These are phyloP conservation scores for Trametes meyenii DNA, from an alignment of 768 basidiomycete genomes.

Conservation along the genomic window DNA sequence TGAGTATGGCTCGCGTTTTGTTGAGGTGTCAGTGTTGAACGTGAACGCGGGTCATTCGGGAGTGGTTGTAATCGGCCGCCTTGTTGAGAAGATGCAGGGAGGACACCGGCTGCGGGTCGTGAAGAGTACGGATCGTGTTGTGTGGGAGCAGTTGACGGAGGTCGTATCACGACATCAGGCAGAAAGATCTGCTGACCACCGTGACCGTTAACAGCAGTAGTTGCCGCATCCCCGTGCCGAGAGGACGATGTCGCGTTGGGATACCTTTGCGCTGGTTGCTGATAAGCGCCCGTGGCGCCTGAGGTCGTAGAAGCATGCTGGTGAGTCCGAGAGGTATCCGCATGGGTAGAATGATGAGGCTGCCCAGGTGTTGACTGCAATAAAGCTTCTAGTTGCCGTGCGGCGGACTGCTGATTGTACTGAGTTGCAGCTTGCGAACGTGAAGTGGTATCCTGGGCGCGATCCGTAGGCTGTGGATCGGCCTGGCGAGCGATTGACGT, in stretches of 20 bases:
- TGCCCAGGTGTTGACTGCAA: conserved; percentile 1
- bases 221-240: conserved; percentile 5
- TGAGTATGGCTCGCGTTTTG: conserved; percentile 1
- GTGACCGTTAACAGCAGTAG: not conserved
- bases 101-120: conserved; percentile 1
- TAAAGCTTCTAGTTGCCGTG: conserved; percentile 8
- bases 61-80: conserved; percentile 4
- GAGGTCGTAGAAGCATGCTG: not conserved
- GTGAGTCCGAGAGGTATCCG: not conserved
- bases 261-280: conserved; percentile 13
- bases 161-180: conserved; percentile 18
- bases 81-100: not conserved
- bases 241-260: not conserved
- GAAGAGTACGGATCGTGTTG: conserved; percentile 9
- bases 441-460: not conserved
- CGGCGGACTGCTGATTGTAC: conserved; percentile 8
- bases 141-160: conserved; percentile 14
- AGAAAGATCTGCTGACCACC: conserved; percentile 5
- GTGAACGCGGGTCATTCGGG: conserved; percentile 10
- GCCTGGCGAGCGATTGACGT: conserved; percentile 6
- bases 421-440: conserved; percentile 3
- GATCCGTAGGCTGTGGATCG: conserved; percentile 9
- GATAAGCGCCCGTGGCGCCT: not conserved
- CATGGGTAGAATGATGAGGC: not conserved
- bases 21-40: conserved; percentile 7